A percentile compares a stretch with the other conserved stretches of the same genome.
phyloP scores from a whole-genome alignment of 2,329 filamentous ascomycete species.

The Monilinia laxa region DNA sequence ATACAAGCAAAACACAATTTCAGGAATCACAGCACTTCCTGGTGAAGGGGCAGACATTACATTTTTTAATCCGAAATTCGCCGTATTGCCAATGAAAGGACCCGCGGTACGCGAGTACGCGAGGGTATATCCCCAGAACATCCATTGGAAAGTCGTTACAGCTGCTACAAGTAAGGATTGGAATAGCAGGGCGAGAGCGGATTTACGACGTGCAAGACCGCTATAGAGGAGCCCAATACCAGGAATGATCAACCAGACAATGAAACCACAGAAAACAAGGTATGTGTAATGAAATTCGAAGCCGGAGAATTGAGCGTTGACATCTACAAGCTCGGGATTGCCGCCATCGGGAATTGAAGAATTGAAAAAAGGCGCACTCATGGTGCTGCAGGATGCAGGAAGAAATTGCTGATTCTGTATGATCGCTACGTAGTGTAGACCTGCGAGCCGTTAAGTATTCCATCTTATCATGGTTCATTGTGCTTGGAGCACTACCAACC shows the following conservation, averaged over 20 bases:
- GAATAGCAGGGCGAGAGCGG: slow-evolving; percentile 60
- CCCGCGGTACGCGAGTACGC: slow-evolving; percentile 60
- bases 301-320: slow-evolving; percentile 55
- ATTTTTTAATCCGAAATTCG: slow-evolving; percentile 60
- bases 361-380: slow-evolving; percentile 32
- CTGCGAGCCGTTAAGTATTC: no score
- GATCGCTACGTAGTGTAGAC: no score
- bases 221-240: slow-evolving; percentile 65
- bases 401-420: no score
- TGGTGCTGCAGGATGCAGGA: not conserved
- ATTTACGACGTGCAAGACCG: slow-evolving; percentile 62
- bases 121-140: slow-evolving; percentile 66
- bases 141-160: slow-evolving; percentile 55
- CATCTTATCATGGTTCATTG: no score
- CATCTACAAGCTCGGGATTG: slow-evolving; percentile 51
- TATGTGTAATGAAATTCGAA: slow-evolving; percentile 62
- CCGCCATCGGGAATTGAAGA: slow-evolving; percentile 50
- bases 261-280: slow-evolving; percentile 56
- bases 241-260: slow-evolving; percentile 67
- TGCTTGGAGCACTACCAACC: no score
- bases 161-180: slow-evolving; percentile 59
- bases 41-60: slow-evolving; percentile 60
- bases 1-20: slow-evolving; percentile 66
- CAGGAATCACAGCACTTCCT: slow-evolving; percentile 56
- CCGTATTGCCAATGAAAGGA: slow-evolving; percentile 62